Conservation (phyloP, 495 filamentous ascomycete genomes). For the Pyrenula aspistea region DNA sequence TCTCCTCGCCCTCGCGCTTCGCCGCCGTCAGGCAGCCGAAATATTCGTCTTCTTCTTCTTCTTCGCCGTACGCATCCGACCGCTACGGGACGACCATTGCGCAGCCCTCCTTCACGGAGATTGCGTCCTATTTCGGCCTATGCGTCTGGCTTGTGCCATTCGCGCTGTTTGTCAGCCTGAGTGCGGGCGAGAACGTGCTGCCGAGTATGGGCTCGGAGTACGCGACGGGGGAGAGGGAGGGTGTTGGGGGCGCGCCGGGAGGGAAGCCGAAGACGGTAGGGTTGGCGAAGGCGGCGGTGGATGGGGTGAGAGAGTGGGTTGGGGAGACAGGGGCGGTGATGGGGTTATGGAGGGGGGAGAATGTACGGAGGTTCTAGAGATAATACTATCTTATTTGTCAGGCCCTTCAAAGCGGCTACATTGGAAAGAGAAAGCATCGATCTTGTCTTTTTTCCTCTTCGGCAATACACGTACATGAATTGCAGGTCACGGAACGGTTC, state of each 20-base stretch:
- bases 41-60: background rate
- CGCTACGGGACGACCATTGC: conserved; percentile 42
- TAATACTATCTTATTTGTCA: too few relatives aligned
- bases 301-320: conserved; percentile 60
- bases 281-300: conserved; percentile 83
- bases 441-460: too few relatives aligned
- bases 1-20: conserved; percentile 46
- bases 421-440: too few relatives aligned
- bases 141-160: conserved; percentile 97
- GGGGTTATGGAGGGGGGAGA: conserved; percentile 54
- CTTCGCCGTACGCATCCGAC: conserved; percentile 19
- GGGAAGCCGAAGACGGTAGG: conserved; percentile 56
- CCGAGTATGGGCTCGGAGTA: conserved; percentile 71
- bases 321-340: conserved; percentile 59
- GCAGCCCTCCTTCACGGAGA: conserved; percentile 80
- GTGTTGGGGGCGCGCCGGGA: conserved; percentile 27
- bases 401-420: too few relatives aligned
- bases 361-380: conserved; percentile 30
- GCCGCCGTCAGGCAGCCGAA: too few relatives aligned
- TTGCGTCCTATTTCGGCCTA: conserved; percentile 90
- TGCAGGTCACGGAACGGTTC: background rate
- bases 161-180: conserved; percentile 84
- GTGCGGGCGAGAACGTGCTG: conserved; percentile 86
- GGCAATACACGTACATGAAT: too few relatives aligned
- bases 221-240: conserved; percentile 43